A percentile compares a stretch with the other conserved stretches of the same genome.
Evolutionary conservation across 2,329 filamentous ascomycete genomes (phyloP).

Genomic region (Diaporthe sp.): DNA sequence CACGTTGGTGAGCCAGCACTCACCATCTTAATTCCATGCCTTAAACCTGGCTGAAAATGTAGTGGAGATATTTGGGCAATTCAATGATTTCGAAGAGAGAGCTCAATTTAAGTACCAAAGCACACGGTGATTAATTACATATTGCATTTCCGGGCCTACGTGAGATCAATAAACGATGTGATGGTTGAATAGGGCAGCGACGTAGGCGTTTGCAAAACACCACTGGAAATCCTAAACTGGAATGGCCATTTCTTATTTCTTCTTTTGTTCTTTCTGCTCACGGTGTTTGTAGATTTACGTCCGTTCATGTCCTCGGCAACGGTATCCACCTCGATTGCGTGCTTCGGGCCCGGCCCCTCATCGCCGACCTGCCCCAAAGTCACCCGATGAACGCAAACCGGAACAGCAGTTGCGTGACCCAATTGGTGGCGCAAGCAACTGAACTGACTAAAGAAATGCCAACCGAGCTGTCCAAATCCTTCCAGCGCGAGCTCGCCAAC

Average conservation of each 20-base stretch:
- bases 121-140: background rate
- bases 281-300: background rate
- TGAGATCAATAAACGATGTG: background rate
- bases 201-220: background rate
- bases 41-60: background rate
- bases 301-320: background rate
- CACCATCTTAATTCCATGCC: background rate
- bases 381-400: background rate
- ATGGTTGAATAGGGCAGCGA: background rate
- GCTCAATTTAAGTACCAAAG: background rate
- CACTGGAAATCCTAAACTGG: background rate
- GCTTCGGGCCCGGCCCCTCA: conserved; percentile 1
- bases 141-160: background rate
- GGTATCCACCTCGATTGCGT: conserved; percentile 19
- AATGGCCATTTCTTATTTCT: background rate
- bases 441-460: background rate
- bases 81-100: background rate
- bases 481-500: conserved; percentile 40
- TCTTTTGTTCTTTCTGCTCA: background rate
- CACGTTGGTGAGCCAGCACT: background rate
- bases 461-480: background rate
- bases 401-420: background rate
- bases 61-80: background rate
- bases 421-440: background rate
- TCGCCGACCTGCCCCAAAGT: background rate